Evolutionary conservation across 768 basidiomycete genomes (phyloP).

Genomic region (Agrocybe pediades): DNA sequence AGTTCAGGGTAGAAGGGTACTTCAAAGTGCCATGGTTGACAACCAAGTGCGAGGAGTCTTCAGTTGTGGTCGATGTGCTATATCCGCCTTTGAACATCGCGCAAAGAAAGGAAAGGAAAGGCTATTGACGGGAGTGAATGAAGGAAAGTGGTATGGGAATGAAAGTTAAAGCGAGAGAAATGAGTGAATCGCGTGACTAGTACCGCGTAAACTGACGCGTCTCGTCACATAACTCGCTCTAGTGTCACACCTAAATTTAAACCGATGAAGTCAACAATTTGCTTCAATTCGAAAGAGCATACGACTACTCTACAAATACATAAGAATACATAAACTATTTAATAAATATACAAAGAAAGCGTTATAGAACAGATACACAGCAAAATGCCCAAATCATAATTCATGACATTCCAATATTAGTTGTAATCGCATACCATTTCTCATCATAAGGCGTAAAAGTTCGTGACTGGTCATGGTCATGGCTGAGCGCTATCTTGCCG

Average conservation of each 20-base stretch:
- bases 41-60: constrained; percentile 24
- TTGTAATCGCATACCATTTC: neutral
- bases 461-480: constrained; percentile 4
- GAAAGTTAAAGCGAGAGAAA: too few relatives aligned
- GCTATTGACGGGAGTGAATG: too few relatives aligned
- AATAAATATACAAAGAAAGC: too few relatives aligned
- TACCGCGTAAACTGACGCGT: neutral
- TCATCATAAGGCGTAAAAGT: neutral
- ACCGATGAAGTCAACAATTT: too few relatives aligned
- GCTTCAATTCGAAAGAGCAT: too few relatives aligned
- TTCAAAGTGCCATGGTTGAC: constrained; percentile 34
- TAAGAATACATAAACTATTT: too few relatives aligned
- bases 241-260: neutral
- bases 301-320: too few relatives aligned
- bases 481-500: constrained; percentile 40
- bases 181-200: neutral
- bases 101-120: neutral
- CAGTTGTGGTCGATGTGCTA: constrained; percentile 15
- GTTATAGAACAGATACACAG: too few relatives aligned
- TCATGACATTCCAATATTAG: too few relatives aligned
- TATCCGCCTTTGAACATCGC: constrained; percentile 39
- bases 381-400: too few relatives aligned
- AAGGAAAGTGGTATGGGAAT: neutral
- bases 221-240: neutral
- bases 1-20: constrained; percentile 77